Evolutionary conservation across 1,284 basidiomycete species (phyloP), one percentile per base, ranked within the genome.

Genomic region (Macrocystidia cucumis): DNA sequence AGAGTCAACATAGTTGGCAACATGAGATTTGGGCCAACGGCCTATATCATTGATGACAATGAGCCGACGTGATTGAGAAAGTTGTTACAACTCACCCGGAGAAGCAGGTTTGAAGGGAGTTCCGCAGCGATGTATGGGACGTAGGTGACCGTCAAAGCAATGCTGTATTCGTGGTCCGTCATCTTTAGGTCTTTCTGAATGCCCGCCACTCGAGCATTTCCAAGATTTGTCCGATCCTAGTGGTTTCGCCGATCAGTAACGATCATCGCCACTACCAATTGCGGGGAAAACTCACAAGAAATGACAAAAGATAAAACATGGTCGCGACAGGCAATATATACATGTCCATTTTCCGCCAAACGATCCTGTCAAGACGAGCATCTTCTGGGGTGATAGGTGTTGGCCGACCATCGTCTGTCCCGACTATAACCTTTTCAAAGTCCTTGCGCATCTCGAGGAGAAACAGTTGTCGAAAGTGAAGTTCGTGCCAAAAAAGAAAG

Each of bases 191-290:
- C 64, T 26, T 56, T 67, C 45, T 73, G 67, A 19, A 80, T 50
- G 4, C 76, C 76, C 5, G 76, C 76, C 1, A 78, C 61, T 2
- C 69, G 62, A 20, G 78, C 78, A 44, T 79, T 78, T 6, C 69
- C 67, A 22, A 78, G 57, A 42, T 77, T 78, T 9, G 68, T 69
- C 19, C 67, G 56, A 45, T 65, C 63, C 60, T 61, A 32, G 36
- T 12, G 23, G 27, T 24, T 7, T 14, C 22, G 11, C 13, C 9
- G 14, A 9, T 20, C 14, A 4, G 3, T 12, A 5, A 28, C 22
- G 33, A 28, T 22, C 11, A n/a, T 21, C 9, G 20, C 11, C 21
- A 2, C n/a, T 9, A 5, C 21, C 20, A 25, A 24, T 32, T 3
- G 26, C 25, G 1, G 14, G 14, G 6, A 22, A 13, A 14, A 50